These are phyloP conservation scores for Volvox africanus DNA, from an alignment of 139 green algal species.

Conservation along the genomic window DNA sequence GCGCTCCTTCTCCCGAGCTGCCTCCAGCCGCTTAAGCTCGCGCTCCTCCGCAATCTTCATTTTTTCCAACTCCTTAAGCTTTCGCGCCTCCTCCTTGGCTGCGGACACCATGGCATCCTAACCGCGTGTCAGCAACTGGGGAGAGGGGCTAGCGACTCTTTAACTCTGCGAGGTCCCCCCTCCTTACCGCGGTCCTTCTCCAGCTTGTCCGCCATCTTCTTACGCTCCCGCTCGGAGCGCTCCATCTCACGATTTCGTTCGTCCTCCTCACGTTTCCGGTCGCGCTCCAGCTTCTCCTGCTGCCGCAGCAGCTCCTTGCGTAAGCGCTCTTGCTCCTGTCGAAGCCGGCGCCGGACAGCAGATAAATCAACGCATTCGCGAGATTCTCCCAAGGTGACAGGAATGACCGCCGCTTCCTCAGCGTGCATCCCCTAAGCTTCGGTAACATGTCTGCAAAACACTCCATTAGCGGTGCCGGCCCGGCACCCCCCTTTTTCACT, in stretches of 20 bases:
- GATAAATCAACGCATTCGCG: no score
- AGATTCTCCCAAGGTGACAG: no score
- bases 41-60: conserved; percentile 56
- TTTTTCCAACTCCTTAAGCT: conserved; percentile 50
- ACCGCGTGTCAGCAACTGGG: no score
- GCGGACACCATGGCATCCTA: background rate
- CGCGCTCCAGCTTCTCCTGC: conserved; percentile 45
- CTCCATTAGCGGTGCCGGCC: no score
- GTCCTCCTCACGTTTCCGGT: conserved; percentile 50
- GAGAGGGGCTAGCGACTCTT: no score
- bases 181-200: conserved; percentile 51
- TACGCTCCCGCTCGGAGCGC: conserved; percentile 48
- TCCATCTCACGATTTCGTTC: conserved; percentile 58
- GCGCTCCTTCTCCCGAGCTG: conserved; percentile 57
- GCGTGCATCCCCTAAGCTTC: no score
- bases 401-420: no score
- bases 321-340: conserved; percentile 43
- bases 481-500: no score
- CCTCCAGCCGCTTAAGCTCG: conserved; percentile 61
- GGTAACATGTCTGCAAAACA: no score
- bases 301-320: conserved; percentile 27
- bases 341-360: background rate
- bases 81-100: conserved; percentile 53
- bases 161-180: no score
- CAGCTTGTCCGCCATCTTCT: conserved; percentile 38